These are phyloP conservation scores for Thalassiosira exigua DNA, from an alignment of 352 stramenopile genomes.

Conservation along the genomic window DNA sequence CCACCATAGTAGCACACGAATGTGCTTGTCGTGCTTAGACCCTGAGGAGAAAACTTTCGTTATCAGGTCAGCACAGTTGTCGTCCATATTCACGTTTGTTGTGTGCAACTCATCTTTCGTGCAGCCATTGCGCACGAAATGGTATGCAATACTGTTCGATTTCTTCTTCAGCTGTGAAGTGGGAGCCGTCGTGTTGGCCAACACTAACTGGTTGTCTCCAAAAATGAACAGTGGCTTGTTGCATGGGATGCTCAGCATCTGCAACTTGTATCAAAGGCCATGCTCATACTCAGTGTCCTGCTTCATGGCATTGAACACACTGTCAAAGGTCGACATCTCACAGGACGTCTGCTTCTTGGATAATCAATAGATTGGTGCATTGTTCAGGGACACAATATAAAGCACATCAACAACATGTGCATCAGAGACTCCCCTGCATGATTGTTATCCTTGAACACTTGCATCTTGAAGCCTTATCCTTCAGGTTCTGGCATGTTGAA, in stretches of 20 bases:
- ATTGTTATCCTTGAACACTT: constrained; percentile 42
- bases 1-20: neutral
- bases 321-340: constrained; percentile 33
- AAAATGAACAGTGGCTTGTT: constrained; percentile 24
- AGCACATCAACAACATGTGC: constrained; percentile 20
- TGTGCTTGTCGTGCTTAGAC: neutral
- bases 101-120: constrained; percentile 43
- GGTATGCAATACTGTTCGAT: constrained; percentile 12
- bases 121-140: constrained; percentile 23
- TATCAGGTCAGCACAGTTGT: constrained; percentile 35
- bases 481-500: constrained; percentile 9
- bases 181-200: constrained; percentile 39
- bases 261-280: constrained; percentile 60
- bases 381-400: constrained; percentile 49
- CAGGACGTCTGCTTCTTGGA: constrained; percentile 52
- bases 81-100: constrained; percentile 21
- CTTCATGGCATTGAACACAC: constrained; percentile 32
- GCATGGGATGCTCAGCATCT: constrained; percentile 44
- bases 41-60: constrained; percentile 22
- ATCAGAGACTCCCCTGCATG: constrained; percentile 41
- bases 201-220: constrained; percentile 58
- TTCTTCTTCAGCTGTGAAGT: constrained; percentile 43
- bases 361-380: constrained; percentile 31
- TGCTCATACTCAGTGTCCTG: neutral
- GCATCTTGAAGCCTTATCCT: constrained; percentile 29